Conservation (phyloP, 257 asterid species). For the Osmanthus fragrans region DNA sequence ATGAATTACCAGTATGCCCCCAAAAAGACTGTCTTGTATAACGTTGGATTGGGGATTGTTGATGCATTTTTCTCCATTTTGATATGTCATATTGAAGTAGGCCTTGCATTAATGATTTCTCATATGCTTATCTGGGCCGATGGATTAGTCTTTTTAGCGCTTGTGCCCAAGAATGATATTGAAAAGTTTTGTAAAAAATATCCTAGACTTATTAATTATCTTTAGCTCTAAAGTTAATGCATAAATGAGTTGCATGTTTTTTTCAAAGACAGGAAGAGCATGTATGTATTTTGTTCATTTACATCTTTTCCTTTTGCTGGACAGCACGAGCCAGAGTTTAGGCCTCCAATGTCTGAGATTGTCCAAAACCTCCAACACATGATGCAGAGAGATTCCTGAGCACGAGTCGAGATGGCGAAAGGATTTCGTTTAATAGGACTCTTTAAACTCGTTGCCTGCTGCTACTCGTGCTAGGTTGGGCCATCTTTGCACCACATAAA, state of each 20-base stretch:
- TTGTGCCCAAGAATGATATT: too few relatives aligned
- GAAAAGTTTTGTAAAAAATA: too few relatives aligned
- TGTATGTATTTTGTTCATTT: background rate
- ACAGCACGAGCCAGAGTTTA: slow-evolving; percentile 89
- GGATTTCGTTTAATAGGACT: background rate
- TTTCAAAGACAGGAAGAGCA: too few relatives aligned
- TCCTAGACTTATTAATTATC: too few relatives aligned
- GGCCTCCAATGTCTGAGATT: slow-evolving; percentile 95
- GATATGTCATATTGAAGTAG: background rate
- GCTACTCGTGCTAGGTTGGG: too few relatives aligned
- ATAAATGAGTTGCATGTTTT: background rate
- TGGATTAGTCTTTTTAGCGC: background rate
- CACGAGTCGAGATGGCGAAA: background rate
- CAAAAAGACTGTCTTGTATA: too few relatives aligned
- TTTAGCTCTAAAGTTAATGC: background rate
- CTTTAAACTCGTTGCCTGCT: background rate
- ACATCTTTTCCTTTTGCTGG: background rate
- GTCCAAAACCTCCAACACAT: slow-evolving; percentile 69
- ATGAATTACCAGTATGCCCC: too few relatives aligned
- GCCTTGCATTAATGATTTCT: too few relatives aligned
- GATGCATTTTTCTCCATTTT: background rate
- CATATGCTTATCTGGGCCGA: background rate
- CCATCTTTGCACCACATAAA: too few relatives aligned
- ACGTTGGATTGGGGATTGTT: background rate
- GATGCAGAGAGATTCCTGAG: slow-evolving; percentile 41